Evolutionary conservation across 306 rosid genomes (phyloP), one percentile per base, ranked within the genome.

Genomic region (Cicer judaicum): DNA sequence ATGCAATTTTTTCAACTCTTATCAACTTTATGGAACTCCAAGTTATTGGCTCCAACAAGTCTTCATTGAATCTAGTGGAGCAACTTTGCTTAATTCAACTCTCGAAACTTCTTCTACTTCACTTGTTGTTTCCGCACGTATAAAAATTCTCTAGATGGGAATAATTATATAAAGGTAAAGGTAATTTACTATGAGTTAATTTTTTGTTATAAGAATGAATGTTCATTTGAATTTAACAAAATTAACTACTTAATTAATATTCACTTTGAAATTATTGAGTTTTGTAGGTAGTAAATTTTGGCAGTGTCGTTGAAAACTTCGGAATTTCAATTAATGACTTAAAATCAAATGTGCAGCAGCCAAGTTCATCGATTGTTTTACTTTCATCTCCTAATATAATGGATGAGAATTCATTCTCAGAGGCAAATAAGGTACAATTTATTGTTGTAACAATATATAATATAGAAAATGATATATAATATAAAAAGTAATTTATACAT

Each of bases 41-140:
- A 91, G 97, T 75, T 89, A 91, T 79, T 89, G 95, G 92, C 36
- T 88, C 73, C 95, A 89, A 29, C 64, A 59, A 5, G 48, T 91
- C 10, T 91, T 91, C 5, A 38, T 15, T 0, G 82, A 78, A 29
- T 86, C 97, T 21, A 92, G 91, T 70, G 97, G 91, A 56, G 93
- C 96, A 78, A 88, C 82, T 12, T 69, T 82, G 61, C 89, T 85
- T 66, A 62, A 86, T 13, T 21, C 96, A 55, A 79, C 76, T 42
- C 88, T 92, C 0, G 24, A 82, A 74, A 71, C 73, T 64, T 76
- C 84, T 46, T 40, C 72, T 43, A 12, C 10, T 4, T 72, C 81
- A 10, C 63, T 91, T 60, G 73, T 80, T 34, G 90, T 90, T 4
- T 89, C 95, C 6, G 87, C 96, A 53, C 78, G 38, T 92, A 79